Evolutionary conservation across 495 filamentous ascomycete species (phyloP), one percentile per base, ranked within the genome.

Genomic region (Aspergillus sclerotioniger): DNA sequence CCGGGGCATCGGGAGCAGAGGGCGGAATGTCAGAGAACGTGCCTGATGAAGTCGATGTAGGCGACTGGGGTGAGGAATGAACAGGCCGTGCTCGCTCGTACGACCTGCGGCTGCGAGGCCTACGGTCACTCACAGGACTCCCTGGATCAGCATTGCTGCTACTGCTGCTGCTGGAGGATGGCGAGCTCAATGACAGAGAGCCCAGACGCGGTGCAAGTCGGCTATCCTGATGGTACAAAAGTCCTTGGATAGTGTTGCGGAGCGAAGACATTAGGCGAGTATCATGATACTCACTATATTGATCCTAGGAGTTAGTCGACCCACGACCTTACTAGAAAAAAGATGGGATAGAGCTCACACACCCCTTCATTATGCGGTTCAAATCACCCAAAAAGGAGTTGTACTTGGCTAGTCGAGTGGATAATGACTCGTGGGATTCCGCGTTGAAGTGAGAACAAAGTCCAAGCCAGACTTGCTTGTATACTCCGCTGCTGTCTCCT

Each of bases 401-500:
- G 62, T 86, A 87, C 59, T 75, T 70, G 8, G 79, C 76, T 25
- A 89, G 67, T 8, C 86, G 81, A 13, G 72, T 70, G 4, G 66
- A 63, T 33, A 89, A 65, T 0, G 73, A 62, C 28, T 77, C 74
- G 1, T 77, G 71, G 50, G 83, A 78, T 56, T 84, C 79, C 28
- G 74, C 65, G 57, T 72, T 71, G 61, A 88, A 84, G 58, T 74
- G 76, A 2, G 65, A 57, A 52, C 67, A 64, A 47, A 87, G 65
- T 35, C 81, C 72, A 10, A 71, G 59, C 87, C 87, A 90, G 13
- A 76, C 75, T 39, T 70, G 68, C 46, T 71, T 70, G 62, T 81
- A 82, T 16, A 66, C 64, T 15, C 75, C 76, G 12, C 67, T 65
- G n/a, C 66, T 68, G 19, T 67, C 49, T 46, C 64, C 70, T 35